Conservation (phyloP, 2,329 filamentous ascomycete genomes). For the Fusarium subglutinans region DNA sequence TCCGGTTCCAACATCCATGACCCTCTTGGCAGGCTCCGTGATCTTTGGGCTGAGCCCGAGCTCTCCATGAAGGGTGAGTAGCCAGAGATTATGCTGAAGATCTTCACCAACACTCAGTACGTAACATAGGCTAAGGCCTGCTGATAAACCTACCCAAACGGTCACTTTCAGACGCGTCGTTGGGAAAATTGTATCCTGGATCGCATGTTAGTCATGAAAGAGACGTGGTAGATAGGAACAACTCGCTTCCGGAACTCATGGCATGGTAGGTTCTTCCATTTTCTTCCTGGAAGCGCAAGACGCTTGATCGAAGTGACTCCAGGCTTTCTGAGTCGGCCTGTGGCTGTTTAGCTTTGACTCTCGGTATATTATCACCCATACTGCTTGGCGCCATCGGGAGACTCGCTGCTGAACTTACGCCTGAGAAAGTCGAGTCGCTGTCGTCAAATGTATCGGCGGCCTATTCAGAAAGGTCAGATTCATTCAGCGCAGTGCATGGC, state of each 20-base stretch:
- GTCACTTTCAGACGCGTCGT: slow-evolving; percentile 5
- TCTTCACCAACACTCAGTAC: not conserved
- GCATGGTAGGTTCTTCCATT: slow-evolving; percentile 9
- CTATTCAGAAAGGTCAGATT: not conserved
- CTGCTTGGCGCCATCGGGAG: rapidly evolving
- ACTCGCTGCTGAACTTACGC: not conserved
- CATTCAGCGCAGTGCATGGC: no score
- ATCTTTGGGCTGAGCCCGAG: slow-evolving; percentile 1
- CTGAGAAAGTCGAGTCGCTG: not conserved
- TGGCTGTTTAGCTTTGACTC: not conserved
- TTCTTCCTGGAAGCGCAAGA: slow-evolving; percentile 2
- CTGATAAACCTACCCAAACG: not conserved
- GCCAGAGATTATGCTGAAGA: slow-evolving; percentile 14
- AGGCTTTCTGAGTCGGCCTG: not conserved
- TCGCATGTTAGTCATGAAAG: rapidly evolving
- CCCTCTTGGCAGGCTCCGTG: not conserved
- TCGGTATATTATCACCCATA: rapidly evolving
- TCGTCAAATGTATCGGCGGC: not conserved
- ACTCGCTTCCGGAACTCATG: slow-evolving; percentile 3
- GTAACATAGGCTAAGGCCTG: rapidly evolving
- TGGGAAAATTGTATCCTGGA: slow-evolving; percentile 2
- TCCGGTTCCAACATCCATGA: slow-evolving; percentile 6
- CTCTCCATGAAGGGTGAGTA: slow-evolving; percentile 1
- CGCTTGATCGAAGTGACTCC: slow-evolving; percentile 8
- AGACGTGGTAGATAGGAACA: rapidly evolving